Conservation (phyloP, 2,329 filamentous ascomycete genomes). For the Colletotrichum tropicale region DNA sequence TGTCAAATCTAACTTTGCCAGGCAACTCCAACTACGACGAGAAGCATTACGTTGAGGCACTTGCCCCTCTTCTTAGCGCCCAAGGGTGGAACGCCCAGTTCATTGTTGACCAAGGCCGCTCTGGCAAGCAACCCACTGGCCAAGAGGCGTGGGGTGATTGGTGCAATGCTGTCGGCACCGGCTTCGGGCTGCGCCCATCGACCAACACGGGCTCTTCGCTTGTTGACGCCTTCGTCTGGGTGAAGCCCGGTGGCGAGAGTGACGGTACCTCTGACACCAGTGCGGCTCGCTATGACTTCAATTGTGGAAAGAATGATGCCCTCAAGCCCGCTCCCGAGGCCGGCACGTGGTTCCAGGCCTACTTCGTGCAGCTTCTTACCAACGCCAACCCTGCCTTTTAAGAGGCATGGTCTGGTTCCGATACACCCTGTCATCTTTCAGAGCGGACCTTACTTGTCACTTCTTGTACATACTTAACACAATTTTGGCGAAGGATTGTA, state of each 20-base stretch:
- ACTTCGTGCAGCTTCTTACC: conserved; percentile 60
- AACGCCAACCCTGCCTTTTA: conserved; percentile 59
- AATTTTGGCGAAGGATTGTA: background rate
- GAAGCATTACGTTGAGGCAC: conserved; percentile 64
- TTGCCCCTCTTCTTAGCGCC: conserved; percentile 64
- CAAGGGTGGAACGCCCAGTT: conserved; percentile 51
- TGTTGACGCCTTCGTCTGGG: conserved; percentile 72
- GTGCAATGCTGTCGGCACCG: conserved; percentile 69
- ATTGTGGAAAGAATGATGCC: conserved; percentile 59
- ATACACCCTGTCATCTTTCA: background rate
- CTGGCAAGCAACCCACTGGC: conserved; percentile 56
- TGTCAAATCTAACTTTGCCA: conserved; percentile 28
- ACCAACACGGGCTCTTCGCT: conserved; percentile 63
- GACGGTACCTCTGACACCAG: conserved; percentile 53
- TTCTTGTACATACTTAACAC: background rate
- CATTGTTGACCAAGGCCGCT: conserved; percentile 58
- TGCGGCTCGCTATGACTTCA: conserved; percentile 55
- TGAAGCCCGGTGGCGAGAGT: conserved; percentile 70
- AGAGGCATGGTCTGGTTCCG: background rate
- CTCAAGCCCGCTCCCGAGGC: conserved; percentile 72
- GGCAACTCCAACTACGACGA: conserved; percentile 56
- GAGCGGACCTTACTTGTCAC: background rate
- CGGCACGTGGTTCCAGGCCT: conserved; percentile 69
- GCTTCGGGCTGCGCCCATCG: conserved; percentile 68
- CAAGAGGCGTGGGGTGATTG: conserved; percentile 68